A percentile compares a stretch with the other conserved stretches of the same genome.
Evolutionary conservation across 192 early-diverging fungal genomes (phyloP).

Genomic region (Backusella sp.): DNA sequence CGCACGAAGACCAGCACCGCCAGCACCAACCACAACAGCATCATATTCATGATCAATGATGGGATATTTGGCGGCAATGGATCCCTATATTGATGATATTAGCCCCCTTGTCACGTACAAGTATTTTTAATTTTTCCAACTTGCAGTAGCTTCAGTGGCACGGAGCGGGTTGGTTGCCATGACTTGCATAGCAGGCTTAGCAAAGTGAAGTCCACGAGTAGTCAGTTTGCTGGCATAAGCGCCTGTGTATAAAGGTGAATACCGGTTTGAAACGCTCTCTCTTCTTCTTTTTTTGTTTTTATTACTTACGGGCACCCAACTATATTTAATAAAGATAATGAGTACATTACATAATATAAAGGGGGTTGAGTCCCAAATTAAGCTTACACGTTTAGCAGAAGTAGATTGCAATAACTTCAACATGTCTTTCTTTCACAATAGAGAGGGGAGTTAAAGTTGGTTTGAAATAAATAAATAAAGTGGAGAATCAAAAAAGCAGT

Average conservation of each 20-base stretch:
- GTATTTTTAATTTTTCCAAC: background rate
- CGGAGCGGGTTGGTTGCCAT: conserved; percentile 74
- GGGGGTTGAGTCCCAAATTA: background rate
- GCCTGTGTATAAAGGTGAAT: conserved; percentile 6
- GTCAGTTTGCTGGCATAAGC: conserved; percentile 14
- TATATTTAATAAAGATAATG: background rate
- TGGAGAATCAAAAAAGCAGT: background rate
- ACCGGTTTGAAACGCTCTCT: background rate
- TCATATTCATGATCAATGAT: conserved; percentile 99
- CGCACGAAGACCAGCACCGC: conserved; percentile 97
- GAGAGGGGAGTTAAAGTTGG: background rate
- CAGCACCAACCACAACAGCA: conserved; percentile 96
- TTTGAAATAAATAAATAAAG: background rate
- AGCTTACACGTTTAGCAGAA: conserved; percentile 12
- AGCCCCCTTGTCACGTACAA: background rate
- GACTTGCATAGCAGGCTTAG: conserved; percentile 62
- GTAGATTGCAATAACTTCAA: conserved; percentile 21
- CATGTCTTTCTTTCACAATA: background rate
- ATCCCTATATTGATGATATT: conserved; percentile 32
- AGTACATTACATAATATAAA: background rate
- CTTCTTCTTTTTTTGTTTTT: background rate
- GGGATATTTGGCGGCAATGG: conserved; percentile 79
- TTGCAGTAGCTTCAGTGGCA: conserved; percentile 67
- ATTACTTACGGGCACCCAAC: conserved; percentile 26
- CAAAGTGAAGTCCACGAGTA: conserved; percentile 64